These are phyloP conservation scores for Mytilinidion resinicola DNA, from an alignment of 495 filamentous ascomycete genomes.

Conservation along the genomic window DNA sequence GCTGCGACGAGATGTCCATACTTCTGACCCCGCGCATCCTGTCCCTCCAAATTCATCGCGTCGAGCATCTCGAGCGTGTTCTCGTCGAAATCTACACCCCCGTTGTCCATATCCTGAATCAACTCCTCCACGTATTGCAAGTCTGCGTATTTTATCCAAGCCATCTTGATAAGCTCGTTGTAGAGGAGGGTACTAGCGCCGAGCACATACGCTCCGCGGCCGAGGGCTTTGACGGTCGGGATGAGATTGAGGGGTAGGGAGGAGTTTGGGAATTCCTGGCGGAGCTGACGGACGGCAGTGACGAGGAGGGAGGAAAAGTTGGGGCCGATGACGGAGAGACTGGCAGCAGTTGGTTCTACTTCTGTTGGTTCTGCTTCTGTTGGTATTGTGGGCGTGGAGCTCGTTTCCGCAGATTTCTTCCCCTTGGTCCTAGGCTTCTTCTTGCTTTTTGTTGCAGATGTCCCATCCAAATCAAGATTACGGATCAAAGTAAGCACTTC, in stretches of 20 bases:
- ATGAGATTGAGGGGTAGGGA: constrained; percentile 57
- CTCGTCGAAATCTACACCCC: constrained; percentile 55
- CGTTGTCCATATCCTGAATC: constrained; percentile 70
- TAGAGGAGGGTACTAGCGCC: constrained; percentile 68
- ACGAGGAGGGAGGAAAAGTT: constrained; percentile 64
- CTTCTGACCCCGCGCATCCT: neutral
- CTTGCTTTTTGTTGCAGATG: constrained; percentile 24
- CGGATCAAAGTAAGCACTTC: constrained; percentile 45
- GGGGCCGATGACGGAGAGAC: constrained; percentile 51
- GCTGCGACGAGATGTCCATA: neutral
- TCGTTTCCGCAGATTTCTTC: constrained; percentile 7
- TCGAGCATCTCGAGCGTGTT: constrained; percentile 50
- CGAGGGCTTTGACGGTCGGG: constrained; percentile 63
- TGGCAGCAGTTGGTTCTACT: neutral
- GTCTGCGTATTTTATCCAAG: constrained; percentile 59
- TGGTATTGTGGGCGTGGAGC: constrained; percentile 2
- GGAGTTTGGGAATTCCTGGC: constrained; percentile 54
- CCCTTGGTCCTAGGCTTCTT: constrained; percentile 7
- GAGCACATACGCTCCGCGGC: constrained; percentile 62
- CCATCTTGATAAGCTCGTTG: constrained; percentile 60
- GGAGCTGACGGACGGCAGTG: constrained; percentile 57
- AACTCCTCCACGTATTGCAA: constrained; percentile 54
- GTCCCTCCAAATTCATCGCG: constrained; percentile 1
- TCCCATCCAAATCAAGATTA: constrained; percentile 24
- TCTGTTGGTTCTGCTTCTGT: constrained; percentile 28